These are phyloP conservation scores for Fonsecaea erecta DNA, from an alignment of 2,329 filamentous ascomycete species.

Conservation along the genomic window DNA sequence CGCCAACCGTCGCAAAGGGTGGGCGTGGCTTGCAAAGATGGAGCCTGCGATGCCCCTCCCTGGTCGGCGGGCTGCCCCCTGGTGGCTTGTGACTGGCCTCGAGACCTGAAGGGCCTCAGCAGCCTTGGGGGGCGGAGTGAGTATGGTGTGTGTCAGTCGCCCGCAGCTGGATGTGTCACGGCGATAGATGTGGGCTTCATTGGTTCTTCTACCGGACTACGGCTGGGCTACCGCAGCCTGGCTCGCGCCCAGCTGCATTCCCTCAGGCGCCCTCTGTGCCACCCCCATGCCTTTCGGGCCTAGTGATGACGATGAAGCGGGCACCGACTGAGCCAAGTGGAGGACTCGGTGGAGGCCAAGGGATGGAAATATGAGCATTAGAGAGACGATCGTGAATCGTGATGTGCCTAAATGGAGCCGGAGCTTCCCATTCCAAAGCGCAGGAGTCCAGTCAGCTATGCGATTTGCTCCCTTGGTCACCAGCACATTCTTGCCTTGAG, in stretches of 20 bases:
- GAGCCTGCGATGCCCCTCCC: conserved; percentile 5
- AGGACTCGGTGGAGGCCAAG: conserved; percentile 10
- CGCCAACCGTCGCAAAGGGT: conserved; percentile 13
- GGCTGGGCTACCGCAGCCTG: conserved; percentile 25
- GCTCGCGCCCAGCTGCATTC: conserved; percentile 25
- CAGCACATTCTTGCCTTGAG: conserved; percentile 16
- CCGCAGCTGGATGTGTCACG: conserved; percentile 25
- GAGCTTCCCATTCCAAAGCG: conserved; percentile 13
- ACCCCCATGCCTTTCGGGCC: conserved; percentile 22
- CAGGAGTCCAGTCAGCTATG: conserved; percentile 25
- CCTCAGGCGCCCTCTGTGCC: conserved; percentile 29
- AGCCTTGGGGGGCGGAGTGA: conserved; percentile 28
- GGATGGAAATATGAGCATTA: conserved; percentile 22
- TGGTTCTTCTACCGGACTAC: conserved; percentile 20
- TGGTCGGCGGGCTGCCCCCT: conserved; percentile 18
- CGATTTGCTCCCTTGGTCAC: conserved; percentile 18
- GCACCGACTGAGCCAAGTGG: conserved; percentile 16
- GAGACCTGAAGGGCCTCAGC: conserved; percentile 12
- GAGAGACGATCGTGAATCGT: conserved; percentile 26
- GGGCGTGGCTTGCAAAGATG: conserved; percentile 22
- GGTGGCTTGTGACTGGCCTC: conserved; percentile 19
- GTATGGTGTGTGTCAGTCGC: conserved; percentile 26
- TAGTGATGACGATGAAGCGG: conserved; percentile 34
- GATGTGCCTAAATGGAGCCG: conserved; percentile 18
- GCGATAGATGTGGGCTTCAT: conserved; percentile 11